phyloP scores from a whole-genome alignment of 208 protist genomes.

The Trichomonas gallinae region DNA sequence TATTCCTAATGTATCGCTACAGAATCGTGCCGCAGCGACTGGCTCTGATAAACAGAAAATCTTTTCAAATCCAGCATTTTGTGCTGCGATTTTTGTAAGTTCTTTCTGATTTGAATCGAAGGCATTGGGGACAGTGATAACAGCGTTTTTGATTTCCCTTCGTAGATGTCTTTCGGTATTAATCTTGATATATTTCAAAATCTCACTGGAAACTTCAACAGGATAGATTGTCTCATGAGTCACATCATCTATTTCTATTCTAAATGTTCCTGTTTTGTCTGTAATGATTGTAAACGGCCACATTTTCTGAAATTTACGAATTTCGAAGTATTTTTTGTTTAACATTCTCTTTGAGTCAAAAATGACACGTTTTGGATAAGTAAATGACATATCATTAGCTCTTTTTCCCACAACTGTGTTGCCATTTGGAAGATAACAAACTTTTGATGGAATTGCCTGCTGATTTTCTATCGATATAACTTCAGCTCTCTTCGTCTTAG shows the following conservation, averaged over 20 bases:
- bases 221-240: not conserved
- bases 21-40: conserved; percentile 94
- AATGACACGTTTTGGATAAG: conserved; percentile 45
- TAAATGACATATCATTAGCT: not conserved
- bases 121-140: conserved; percentile 85
- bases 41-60: conserved; percentile 99
- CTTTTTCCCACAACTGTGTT: not conserved
- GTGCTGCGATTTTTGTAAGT: conserved; percentile 70
- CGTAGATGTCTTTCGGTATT: conserved; percentile 75
- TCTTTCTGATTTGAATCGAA: conserved; percentile 81
- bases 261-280: not conserved
- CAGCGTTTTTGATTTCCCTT: conserved; percentile 64
- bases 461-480: not conserved
- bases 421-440: not conserved
- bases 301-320: not conserved
- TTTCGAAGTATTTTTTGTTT: conserved; percentile 69
- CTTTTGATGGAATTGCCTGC: not conserved
- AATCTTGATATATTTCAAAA: conserved; percentile 67
- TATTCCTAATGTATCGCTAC: conserved; percentile 69
- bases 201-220: not conserved
- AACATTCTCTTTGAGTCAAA: conserved; percentile 61
- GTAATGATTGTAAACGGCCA: too few relatives aligned
- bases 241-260: not conserved
- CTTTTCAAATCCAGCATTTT: conserved; percentile 75
- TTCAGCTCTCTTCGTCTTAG: conserved; percentile 23